Conservation (phyloP, 768 basidiomycete species). For the Hygrophoropsis aurantiaca region DNA sequence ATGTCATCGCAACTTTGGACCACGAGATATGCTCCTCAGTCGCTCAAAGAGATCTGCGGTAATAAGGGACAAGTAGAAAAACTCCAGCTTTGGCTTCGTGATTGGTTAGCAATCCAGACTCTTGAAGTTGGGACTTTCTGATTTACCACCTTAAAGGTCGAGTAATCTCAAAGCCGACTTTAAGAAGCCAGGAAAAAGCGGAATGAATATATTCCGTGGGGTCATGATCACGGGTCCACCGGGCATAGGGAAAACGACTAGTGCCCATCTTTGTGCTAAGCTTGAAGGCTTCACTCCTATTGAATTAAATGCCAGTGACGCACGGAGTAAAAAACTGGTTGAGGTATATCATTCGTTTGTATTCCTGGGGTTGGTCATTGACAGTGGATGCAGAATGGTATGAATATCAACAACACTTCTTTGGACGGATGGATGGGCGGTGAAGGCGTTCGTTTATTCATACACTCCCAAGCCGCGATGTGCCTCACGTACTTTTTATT, state of each 20-base stretch:
- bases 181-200: conserved; percentile 93
- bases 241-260: conserved; percentile 97
- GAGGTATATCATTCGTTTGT: conserved; percentile 54
- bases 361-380: not conserved
- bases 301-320: conserved; percentile 95
- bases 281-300: conserved; percentile 90
- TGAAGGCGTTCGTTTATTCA: conserved; percentile 37
- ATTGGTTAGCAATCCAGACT: conserved; percentile 63
- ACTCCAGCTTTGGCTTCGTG: conserved; percentile 79
- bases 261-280: conserved; percentile 90
- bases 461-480: not conserved
- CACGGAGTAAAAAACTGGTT: conserved; percentile 93
- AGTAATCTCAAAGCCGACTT: conserved; percentile 71
- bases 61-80: conserved; percentile 94
- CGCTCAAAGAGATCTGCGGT: conserved; percentile 88
- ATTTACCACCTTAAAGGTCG: conserved; percentile 50
- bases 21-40: conserved; percentile 87
- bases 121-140: not conserved
- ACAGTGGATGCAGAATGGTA: conserved; percentile 57
- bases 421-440: conserved; percentile 84
- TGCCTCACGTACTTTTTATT: not conserved
- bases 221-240: conserved; percentile 92
- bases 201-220: conserved; percentile 83
- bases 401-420: conserved; percentile 87
- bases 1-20: conserved; percentile 85